A percentile compares a stretch with the other conserved stretches of the same genome.
phyloP scores from a whole-genome alignment of 805 yeast species.

The Candida fluviatilis region DNA sequence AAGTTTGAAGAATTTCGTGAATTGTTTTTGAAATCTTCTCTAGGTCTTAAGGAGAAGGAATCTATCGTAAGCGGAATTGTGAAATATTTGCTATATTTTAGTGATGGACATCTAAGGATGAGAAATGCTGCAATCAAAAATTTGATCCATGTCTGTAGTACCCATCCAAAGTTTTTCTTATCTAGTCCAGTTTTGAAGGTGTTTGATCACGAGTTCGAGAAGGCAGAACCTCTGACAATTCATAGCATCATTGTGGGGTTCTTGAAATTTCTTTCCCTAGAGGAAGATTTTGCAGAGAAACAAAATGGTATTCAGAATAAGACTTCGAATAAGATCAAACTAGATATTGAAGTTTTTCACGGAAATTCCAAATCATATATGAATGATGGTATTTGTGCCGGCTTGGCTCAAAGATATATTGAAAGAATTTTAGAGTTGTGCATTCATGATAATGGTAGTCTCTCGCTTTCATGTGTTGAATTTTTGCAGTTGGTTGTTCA shows the following conservation, averaged over 20 bases:
- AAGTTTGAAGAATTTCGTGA: conserved; percentile 46
- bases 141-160: conserved; percentile 53
- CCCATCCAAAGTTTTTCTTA: conserved; percentile 64
- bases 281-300: conserved; percentile 44
- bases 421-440: conserved; percentile 46
- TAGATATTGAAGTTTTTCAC: conserved; percentile 51
- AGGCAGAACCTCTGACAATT: conserved; percentile 37
- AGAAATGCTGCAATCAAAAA: conserved; percentile 54
- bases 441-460: conserved; percentile 39
- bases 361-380: conserved; percentile 46
- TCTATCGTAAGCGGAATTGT: conserved; percentile 55
- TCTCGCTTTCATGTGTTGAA: conserved; percentile 48
- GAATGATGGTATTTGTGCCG: conserved; percentile 71
- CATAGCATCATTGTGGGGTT: conserved; percentile 55
- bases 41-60: conserved; percentile 48
- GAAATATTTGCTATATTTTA: conserved; percentile 54
- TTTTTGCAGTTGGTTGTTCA: conserved; percentile 54
- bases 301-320: neutral
- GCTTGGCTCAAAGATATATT: conserved; percentile 62
- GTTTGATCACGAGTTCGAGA: conserved; percentile 47
- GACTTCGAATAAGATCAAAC: conserved; percentile 19
- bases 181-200: conserved; percentile 49
- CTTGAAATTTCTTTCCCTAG: conserved; percentile 52
- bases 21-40: conserved; percentile 31
- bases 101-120: conserved; percentile 31